phyloP scores from a whole-genome alignment of 2,329 filamentous ascomycete species.

The Cytospora piceicola region DNA sequence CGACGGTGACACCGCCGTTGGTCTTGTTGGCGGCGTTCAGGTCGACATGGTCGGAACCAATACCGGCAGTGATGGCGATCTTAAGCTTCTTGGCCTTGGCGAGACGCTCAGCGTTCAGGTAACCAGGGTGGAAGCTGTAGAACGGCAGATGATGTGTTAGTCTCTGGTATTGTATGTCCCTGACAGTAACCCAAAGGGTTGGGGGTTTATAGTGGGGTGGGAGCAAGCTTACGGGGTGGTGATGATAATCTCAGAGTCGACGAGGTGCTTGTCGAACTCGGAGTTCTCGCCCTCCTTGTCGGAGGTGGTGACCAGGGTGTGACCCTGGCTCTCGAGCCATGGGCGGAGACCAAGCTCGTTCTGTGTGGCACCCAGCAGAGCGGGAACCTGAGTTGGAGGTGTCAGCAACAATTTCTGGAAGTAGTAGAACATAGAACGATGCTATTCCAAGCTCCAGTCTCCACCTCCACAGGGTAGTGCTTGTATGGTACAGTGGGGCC shows the following conservation, averaged over 20 bases:
- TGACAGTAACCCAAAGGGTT: slow-evolving; percentile 1
- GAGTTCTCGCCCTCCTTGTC: slow-evolving; percentile 96
- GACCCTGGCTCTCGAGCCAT: slow-evolving; percentile 96
- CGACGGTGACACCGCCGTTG: slow-evolving; percentile 96
- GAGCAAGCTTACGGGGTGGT: slow-evolving; percentile 77
- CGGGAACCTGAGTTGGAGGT: slow-evolving; percentile 60
- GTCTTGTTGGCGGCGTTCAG: slow-evolving; percentile 96
- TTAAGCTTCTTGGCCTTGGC: slow-evolving; percentile 99
- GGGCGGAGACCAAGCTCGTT: slow-evolving; percentile 97
- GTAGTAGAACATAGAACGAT: too few relatives aligned
- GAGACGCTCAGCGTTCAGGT: slow-evolving; percentile 94
- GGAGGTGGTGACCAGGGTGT: slow-evolving; percentile 95
- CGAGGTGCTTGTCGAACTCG: slow-evolving; percentile 91
- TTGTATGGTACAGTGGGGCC: neutral
- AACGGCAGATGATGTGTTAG: neutral
- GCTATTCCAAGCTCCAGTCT: neutral
- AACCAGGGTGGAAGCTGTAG: slow-evolving; percentile 91
- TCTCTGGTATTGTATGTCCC: neutral
- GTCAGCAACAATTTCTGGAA: slow-evolving; percentile 6
- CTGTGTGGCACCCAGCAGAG: slow-evolving; percentile 91
- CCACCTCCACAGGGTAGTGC: neutral
- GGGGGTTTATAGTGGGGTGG: neutral
- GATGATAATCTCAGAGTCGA: slow-evolving; percentile 98
- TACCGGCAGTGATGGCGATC: slow-evolving; percentile 94
- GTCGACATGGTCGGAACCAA: slow-evolving; percentile 98